phyloP scores from a whole-genome alignment of 1,284 basidiomycete species.

The Ganoderma leucocontextum region DNA sequence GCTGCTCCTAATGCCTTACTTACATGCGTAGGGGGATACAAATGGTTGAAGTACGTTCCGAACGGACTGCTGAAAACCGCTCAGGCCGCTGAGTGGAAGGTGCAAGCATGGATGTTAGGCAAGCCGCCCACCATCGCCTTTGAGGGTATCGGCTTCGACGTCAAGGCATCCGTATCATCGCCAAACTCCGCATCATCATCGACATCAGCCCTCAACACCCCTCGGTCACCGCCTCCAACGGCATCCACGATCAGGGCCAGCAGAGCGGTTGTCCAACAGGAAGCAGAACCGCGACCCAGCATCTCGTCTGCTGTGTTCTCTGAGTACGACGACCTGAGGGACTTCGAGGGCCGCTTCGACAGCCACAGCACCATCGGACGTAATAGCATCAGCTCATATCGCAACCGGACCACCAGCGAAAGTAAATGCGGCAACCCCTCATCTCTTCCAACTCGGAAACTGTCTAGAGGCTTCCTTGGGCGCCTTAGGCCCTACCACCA shows the following conservation, averaged over 20 bases:
- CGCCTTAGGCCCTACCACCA: conserved; percentile 60
- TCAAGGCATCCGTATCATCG: conserved; percentile 39
- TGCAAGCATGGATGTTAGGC: conserved; percentile 96
- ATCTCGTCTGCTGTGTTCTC: conserved; percentile 66
- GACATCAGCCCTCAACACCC: conserved; percentile 21
- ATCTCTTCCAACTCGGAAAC: conserved; percentile 55
- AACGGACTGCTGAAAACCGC: conserved; percentile 94
- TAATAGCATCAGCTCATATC: conserved; percentile 43
- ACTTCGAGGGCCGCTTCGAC: conserved; percentile 85
- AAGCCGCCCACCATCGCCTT: conserved; percentile 88
- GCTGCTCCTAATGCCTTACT: neutral
- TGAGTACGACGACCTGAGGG: conserved; percentile 84
- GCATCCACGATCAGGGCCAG: conserved; percentile 26
- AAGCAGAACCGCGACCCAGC: conserved; percentile 41
- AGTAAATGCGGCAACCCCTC: conserved; percentile 38
- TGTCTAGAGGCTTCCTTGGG: conserved; percentile 71
- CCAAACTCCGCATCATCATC: conserved; percentile 28
- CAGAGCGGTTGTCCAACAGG: conserved; percentile 41
- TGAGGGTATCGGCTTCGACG: conserved; percentile 81
- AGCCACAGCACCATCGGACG: conserved; percentile 76
- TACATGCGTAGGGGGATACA: conserved; percentile 75
- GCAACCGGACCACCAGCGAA: conserved; percentile 45
- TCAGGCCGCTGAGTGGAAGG: conserved; percentile 96
- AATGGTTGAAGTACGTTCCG: conserved; percentile 97
- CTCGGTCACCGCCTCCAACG: conserved; percentile 25